These are phyloP conservation scores for Leishmania tropica DNA, from an alignment of 208 protist species.

Conservation along the genomic window DNA sequence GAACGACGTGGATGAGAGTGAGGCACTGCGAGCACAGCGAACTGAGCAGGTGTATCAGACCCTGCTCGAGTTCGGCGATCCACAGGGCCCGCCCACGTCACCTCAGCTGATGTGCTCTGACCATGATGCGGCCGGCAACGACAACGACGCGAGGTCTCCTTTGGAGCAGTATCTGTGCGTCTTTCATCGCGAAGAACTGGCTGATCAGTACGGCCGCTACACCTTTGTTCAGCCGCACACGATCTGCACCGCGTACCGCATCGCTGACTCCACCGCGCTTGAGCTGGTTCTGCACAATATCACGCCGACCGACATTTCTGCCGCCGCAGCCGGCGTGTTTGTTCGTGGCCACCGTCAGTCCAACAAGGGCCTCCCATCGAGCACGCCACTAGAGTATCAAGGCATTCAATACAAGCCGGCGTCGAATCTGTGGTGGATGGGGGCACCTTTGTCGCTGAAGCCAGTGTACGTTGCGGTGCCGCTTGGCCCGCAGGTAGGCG, in stretches of 20 bases:
- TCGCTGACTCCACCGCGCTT: constrained; percentile 43
- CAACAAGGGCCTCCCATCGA: background rate
- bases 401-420: constrained; percentile 48
- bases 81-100: background rate
- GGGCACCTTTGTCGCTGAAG: constrained; percentile 57
- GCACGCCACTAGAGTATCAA: constrained; percentile 32
- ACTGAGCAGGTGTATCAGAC: constrained; percentile 23
- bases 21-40: constrained; percentile 18
- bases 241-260: constrained; percentile 65
- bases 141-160: background rate
- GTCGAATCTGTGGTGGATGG: constrained; percentile 80
- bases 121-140: background rate
- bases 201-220: constrained; percentile 58
- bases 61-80: constrained; percentile 9
- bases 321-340: constrained; percentile 61
- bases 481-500: background rate
- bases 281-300: constrained; percentile 65
- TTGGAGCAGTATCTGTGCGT: constrained; percentile 74
- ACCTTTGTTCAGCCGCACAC: constrained; percentile 51
- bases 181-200: constrained; percentile 76
- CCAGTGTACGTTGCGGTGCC: constrained; percentile 56
- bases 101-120: background rate
- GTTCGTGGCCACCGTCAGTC: constrained; percentile 53
- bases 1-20: constrained; percentile 13
- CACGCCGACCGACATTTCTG: constrained; percentile 48